Base-by-base conservation (phyloP, 768 basidiomycete genomes). In the Kwoniella bestiolae region DNA sequence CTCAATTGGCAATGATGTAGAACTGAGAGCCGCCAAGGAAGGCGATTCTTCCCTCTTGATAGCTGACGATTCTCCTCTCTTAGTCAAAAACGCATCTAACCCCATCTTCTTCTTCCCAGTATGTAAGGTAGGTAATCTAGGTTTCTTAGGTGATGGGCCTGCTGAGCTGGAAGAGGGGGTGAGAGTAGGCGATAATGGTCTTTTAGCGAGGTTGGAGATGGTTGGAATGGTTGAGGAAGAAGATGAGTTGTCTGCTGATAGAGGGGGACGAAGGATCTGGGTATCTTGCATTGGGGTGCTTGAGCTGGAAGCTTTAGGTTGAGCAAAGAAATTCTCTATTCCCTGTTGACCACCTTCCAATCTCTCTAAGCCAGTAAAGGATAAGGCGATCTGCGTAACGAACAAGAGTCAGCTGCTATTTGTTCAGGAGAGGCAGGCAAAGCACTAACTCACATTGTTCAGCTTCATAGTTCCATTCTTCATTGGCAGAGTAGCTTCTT, bases 241-340 rank as follows among this genome's bases (percentile, higher is more conserved):
- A 1, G 62, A 38, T 21, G 53, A 44, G 21, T 14, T 6, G 52
- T 26, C 4, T 16, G 1, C 14, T 5, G 38, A 41, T 9, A 16
- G 38, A 29, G 56, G 0, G 3, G 35, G 35, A 4, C 12, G 56
- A 29, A 26, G 18, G 5, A 6, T 18, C 1, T 14, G 38, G n/a
- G 57, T 0, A 18, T 21, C 38, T 59, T 28, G 28, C n/a, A n/a
- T n/a, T n/a, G n/a, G n/a, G n/a, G n/a, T n/a, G n/a, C n/a, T n/a
- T n/a, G n/a, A n/a, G n/a, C n/a, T n/a, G n/a, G n/a, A n/a, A 5
- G 45, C 28, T 53, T 65, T 65, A n/a, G 69, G 80, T 8, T 80
- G 57, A 9, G 84, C 85, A 63, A 99, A 87, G 81, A 98, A 99
- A 0, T 89, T 87, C 78, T 95, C 90, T 60, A 99, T 95, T 34